Conservation (phyloP, 2,329 filamentous ascomycete genomes). For the Neurospora crassa region DNA sequence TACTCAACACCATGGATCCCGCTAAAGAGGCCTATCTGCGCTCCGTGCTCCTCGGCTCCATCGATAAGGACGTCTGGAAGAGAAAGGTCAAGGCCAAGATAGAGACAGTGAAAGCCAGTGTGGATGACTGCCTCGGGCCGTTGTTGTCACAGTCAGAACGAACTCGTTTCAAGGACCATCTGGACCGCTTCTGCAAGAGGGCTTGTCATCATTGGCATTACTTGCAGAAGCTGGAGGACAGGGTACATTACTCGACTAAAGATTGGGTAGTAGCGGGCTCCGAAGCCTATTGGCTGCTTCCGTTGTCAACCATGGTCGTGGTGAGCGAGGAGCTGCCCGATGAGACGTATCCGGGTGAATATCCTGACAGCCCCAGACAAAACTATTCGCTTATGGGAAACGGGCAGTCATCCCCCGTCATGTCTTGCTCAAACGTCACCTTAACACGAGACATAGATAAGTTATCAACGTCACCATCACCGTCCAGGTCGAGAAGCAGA, state of each 20-base stretch:
- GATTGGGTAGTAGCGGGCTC: not conserved
- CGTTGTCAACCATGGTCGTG: not conserved
- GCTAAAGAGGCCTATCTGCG: slow-evolving; percentile 11
- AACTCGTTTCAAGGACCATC: not conserved
- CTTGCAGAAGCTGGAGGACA: slow-evolving; percentile 7
- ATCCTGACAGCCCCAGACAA: not conserved
- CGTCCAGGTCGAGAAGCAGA: not conserved
- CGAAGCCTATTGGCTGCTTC: not conserved
- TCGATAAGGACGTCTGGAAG: not conserved
- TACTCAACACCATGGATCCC: slow-evolving; percentile 1
- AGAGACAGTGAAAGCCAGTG: not conserved
- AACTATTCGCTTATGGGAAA: not conserved
- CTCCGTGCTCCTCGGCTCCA: slow-evolving; percentile 8
- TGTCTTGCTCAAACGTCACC: not conserved
- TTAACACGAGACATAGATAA: not conserved
- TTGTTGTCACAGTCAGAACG: not conserved
- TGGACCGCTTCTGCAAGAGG: slow-evolving; percentile 1
- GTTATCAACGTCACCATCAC: not conserved
- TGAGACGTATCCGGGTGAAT: not conserved
- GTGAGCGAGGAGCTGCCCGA: not conserved
- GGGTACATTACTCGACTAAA: slow-evolving; percentile 1
- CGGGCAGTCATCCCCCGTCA: not conserved
- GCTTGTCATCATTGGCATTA: slow-evolving; percentile 5
- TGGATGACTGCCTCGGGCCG: not conserved
- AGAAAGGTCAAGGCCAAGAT: not conserved